Percentiles rank a stretch among this genome's conserved stretches.
Evolutionary conservation across 805 yeast genomes (phyloP).

Genomic region (Pichia eremophila): DNA sequence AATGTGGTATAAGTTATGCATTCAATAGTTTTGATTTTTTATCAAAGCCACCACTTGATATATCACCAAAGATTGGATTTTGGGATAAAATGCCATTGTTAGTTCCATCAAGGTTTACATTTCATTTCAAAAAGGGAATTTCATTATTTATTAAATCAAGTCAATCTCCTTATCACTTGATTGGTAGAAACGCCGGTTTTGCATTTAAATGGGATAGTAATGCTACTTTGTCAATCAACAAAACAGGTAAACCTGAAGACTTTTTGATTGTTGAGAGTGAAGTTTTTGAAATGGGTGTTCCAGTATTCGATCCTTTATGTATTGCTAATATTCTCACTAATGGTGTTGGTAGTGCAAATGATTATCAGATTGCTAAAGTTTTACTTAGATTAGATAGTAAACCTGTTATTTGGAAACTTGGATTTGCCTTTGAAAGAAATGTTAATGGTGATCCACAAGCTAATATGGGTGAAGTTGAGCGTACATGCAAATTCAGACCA

Average conservation of each 20-base stretch:
- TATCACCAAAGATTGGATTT: constrained; percentile 53
- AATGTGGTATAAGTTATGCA: constrained; percentile 49
- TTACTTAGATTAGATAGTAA: constrained; percentile 55
- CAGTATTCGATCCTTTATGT: constrained; percentile 33
- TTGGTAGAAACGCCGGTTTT: constrained; percentile 53
- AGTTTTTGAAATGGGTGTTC: constrained; percentile 48
- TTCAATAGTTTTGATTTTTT: constrained; percentile 59
- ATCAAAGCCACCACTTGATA: constrained; percentile 63
- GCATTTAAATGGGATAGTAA: constrained; percentile 57
- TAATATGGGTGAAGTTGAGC: constrained; percentile 25
- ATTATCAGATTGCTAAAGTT: constrained; percentile 35
- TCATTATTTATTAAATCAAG: constrained; percentile 57
- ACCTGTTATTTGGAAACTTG: constrained; percentile 67
- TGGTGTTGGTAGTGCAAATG: constrained; percentile 22
- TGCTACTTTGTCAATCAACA: constrained; percentile 41
- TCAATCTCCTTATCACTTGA: constrained; percentile 45
- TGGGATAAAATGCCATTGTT: constrained; percentile 60
- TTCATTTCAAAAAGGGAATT: constrained; percentile 41
- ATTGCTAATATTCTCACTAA: constrained; percentile 14
- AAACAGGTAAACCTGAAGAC: constrained; percentile 38
- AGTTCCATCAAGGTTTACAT: constrained; percentile 43
- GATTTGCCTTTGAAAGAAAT: constrained; percentile 65
- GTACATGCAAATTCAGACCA: constrained; percentile 41
- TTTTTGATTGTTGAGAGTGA: constrained; percentile 46
- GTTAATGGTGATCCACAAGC: constrained; percentile 25